phyloP scores from a whole-genome alignment of 2,329 filamentous ascomycete genomes.

The Aureobasidium subglaciale region DNA sequence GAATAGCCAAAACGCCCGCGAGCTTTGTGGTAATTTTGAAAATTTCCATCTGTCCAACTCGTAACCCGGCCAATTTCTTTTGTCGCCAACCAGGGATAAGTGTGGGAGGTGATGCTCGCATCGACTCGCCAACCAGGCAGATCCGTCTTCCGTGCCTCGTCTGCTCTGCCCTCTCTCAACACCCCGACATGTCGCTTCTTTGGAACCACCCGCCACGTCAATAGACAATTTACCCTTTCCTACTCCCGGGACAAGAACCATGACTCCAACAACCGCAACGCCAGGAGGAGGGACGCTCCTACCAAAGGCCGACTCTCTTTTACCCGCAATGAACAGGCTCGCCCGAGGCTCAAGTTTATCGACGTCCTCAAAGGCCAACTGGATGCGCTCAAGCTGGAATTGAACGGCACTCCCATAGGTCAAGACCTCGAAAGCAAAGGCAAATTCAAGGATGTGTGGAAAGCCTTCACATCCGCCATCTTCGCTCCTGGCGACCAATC shows the following conservation, averaged over 20 bases:
- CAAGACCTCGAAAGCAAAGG: constrained; percentile 24
- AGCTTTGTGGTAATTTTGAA: no score
- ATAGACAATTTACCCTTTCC: neutral
- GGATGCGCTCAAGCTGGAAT: constrained; percentile 21
- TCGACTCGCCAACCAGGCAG: constrained; percentile 18
- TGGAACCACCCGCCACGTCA: neutral
- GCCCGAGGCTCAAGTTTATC: neutral
- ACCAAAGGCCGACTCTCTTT: neutral
- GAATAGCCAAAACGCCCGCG: no score
- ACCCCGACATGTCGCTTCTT: constrained; percentile 15
- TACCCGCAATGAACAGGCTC: neutral
- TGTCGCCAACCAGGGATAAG: neutral
- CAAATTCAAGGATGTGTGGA: constrained; percentile 24
- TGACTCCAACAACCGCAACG: neutral
- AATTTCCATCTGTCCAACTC: no score
- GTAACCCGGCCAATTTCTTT: neutral
- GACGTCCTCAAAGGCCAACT: constrained; percentile 22
- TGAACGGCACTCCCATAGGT: constrained; percentile 27
- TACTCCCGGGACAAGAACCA: neutral
- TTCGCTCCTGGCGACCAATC: constrained; percentile 5
- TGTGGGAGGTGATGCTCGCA: constrained; percentile 17
- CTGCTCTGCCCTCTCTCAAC: constrained; percentile 24
- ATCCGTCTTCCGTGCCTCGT: constrained; percentile 37
- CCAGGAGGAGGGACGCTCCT: neutral
- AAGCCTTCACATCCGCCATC: constrained; percentile 18